Evolutionary conservation across 1,284 basidiomycete genomes (phyloP).

Genomic region (Cutaneotrichosporon cyanovorans): DNA sequence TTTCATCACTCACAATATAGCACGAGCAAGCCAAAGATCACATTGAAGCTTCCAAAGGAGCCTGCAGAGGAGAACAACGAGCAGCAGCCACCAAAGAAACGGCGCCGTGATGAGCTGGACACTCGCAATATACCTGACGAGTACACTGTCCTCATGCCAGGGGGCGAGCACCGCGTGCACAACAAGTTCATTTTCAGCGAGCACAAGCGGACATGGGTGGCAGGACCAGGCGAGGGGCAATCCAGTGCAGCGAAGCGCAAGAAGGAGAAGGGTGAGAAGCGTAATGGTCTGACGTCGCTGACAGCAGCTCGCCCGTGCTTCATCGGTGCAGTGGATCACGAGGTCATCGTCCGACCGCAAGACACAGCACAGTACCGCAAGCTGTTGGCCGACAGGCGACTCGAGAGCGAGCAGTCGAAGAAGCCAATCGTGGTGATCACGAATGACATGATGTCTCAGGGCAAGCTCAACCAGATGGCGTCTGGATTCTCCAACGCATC

Average conservation of each 20-base stretch:
- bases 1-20: slow-evolving; percentile 8
- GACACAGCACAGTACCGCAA: slow-evolving; percentile 46
- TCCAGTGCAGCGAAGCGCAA: slow-evolving; percentile 20
- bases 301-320: slow-evolving; percentile 29
- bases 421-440: slow-evolving; percentile 47
- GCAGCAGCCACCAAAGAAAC: slow-evolving; percentile 10
- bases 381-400: slow-evolving; percentile 43
- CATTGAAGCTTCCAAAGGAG: slow-evolving; percentile 17
- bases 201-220: slow-evolving; percentile 21
- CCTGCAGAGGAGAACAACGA: not conserved
- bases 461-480: slow-evolving; percentile 37
- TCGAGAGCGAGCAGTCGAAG: slow-evolving; percentile 46
- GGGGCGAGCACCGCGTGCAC: slow-evolving; percentile 21
- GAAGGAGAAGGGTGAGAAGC: slow-evolving; percentile 34
- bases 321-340: slow-evolving; percentile 36
- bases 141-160: slow-evolving; percentile 33
- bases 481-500: slow-evolving; percentile 33
- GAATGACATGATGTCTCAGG: slow-evolving; percentile 29
- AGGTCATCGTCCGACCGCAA: slow-evolving; percentile 36
- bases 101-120: slow-evolving; percentile 26
- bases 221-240: slow-evolving; percentile 9
- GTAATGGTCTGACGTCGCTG: slow-evolving; percentile 5
- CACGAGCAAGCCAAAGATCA: slow-evolving; percentile 8
- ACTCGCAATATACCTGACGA: slow-evolving; percentile 29
- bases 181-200: slow-evolving; percentile 41